These are phyloP conservation scores for Colletotrichum trifolii DNA, from an alignment of 2,329 filamentous ascomycete species.

Conservation along the genomic window DNA sequence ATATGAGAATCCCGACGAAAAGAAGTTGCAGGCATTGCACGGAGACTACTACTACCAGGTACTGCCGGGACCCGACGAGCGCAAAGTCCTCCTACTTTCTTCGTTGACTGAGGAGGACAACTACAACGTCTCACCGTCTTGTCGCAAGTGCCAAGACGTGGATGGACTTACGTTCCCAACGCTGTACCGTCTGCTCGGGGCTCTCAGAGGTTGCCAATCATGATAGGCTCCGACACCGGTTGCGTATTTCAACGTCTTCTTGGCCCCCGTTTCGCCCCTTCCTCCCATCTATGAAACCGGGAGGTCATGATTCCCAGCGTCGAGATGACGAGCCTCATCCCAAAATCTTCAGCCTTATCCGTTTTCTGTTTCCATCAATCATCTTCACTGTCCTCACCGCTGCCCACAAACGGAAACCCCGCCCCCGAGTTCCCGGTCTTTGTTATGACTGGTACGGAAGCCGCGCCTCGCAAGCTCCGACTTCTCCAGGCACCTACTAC, in stretches of 20 bases:
- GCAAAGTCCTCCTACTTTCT: not conserved
- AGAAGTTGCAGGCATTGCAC: constrained; percentile 16
- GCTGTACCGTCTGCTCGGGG: constrained; percentile 8
- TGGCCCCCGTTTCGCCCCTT: constrained; percentile 27
- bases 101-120: not conserved
- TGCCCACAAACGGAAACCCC: constrained; percentile 11
- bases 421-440: constrained; percentile 26
- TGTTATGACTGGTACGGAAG: constrained; percentile 9
- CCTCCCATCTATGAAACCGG: constrained; percentile 21
- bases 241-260: constrained; percentile 18
- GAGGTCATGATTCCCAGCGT: constrained; percentile 9
- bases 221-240: constrained; percentile 10
- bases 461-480: constrained; percentile 8
- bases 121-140: constrained; percentile 4
- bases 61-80: constrained; percentile 21
- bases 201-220: constrained; percentile 8
- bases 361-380: constrained; percentile 2
- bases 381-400: constrained; percentile 6
- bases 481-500: not conserved
- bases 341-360: not conserved
- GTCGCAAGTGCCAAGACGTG: constrained; percentile 17
- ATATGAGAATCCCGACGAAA: not conserved
- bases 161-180: constrained; percentile 5
- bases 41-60: not conserved
- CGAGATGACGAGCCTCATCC: constrained; percentile 26